A percentile compares a stretch with the other conserved stretches of the same genome.
Conservation (phyloP, 192 early-diverging fungal species). For the Helicostylum pulchrum region DNA sequence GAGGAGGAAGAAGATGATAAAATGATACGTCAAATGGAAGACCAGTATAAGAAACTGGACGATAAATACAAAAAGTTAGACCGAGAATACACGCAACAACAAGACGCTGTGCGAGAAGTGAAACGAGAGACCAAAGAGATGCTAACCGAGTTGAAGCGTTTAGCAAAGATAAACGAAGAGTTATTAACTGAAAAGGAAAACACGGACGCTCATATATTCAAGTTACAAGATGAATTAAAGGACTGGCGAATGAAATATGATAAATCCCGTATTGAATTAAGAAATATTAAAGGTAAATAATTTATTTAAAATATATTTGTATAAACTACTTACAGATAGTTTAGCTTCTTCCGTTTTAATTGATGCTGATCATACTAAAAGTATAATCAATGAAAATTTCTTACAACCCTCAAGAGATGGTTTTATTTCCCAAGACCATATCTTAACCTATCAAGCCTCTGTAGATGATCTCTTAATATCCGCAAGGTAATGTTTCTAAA, state of each 20-base stretch:
- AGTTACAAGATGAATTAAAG: slow-evolving; percentile 44
- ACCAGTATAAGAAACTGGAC: slow-evolving; percentile 23
- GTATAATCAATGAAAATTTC: slow-evolving; percentile 30
- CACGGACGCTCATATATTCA: slow-evolving; percentile 42
- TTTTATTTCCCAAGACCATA: slow-evolving; percentile 61
- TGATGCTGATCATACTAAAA: slow-evolving; percentile 4
- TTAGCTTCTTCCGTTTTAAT: slow-evolving; percentile 5
- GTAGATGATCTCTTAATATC: slow-evolving; percentile 74
- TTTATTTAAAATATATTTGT: not conserved
- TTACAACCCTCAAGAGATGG: slow-evolving; percentile 49
- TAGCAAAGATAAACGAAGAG: slow-evolving; percentile 62
- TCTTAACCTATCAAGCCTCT: slow-evolving; percentile 75
- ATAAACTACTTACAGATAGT: not conserved
- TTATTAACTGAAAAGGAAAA: slow-evolving; percentile 49
- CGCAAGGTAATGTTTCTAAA: slow-evolving; percentile 49
- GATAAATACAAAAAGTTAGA: slow-evolving; percentile 57
- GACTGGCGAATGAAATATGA: slow-evolving; percentile 49
- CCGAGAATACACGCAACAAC: slow-evolving; percentile 67
- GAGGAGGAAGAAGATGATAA: slow-evolving; percentile 8
- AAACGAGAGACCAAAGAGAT: slow-evolving; percentile 66
- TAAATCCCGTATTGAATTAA: slow-evolving; percentile 45
- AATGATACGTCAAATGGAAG: slow-evolving; percentile 17
- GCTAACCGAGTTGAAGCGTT: slow-evolving; percentile 62
- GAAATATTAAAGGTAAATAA: slow-evolving; percentile 50
- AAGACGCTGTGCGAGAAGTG: slow-evolving; percentile 70